Conservation (phyloP, 176 grass and related monocot genomes). For the Paspalum vaginatum region DNA sequence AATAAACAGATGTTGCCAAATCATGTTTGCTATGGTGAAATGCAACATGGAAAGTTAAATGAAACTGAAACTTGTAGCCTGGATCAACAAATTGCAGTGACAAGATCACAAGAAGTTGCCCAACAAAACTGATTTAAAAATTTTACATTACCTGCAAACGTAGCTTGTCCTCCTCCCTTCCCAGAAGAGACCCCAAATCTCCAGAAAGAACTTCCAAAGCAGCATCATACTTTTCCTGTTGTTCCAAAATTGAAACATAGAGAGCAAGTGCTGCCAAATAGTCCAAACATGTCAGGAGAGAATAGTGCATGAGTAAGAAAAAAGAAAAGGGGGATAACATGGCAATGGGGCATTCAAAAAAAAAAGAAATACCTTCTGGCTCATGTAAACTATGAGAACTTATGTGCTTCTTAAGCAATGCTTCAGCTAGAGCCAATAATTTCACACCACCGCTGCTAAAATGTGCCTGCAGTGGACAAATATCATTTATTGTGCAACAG, state of each 20-base stretch:
- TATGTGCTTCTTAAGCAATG: slow-evolving; percentile 89
- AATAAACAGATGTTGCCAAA: background rate
- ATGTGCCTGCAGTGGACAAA: slow-evolving; percentile 51
- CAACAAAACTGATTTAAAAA: slow-evolving; percentile 46
- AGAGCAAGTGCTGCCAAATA: slow-evolving; percentile 70
- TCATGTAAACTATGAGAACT: slow-evolving; percentile 87
- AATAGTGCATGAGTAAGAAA: slow-evolving; percentile 5
- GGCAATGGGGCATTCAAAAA: slow-evolving; percentile 19
- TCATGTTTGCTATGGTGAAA: slow-evolving; percentile 16
- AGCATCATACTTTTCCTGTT: slow-evolving; percentile 85
- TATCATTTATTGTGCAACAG: slow-evolving; percentile 30
- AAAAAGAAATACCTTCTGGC: slow-evolving; percentile 72
- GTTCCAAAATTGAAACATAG: slow-evolving; percentile 93
- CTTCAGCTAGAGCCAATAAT: slow-evolving; percentile 78
- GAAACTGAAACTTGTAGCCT: slow-evolving; percentile 25
- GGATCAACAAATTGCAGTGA: slow-evolving; percentile 29
- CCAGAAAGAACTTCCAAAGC: slow-evolving; percentile 94
- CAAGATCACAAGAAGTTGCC: slow-evolving; percentile 13
- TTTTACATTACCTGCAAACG: slow-evolving; percentile 69
- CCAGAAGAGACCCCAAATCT: slow-evolving; percentile 85
- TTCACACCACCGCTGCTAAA: slow-evolving; percentile 73
- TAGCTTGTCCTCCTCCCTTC: slow-evolving; percentile 89
- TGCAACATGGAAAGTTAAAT: slow-evolving; percentile 14
- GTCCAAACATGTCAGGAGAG: slow-evolving; percentile 39
- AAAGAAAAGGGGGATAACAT: background rate